Conservation (phyloP, 208 protist species). For the Leishmania arabica region DNA sequence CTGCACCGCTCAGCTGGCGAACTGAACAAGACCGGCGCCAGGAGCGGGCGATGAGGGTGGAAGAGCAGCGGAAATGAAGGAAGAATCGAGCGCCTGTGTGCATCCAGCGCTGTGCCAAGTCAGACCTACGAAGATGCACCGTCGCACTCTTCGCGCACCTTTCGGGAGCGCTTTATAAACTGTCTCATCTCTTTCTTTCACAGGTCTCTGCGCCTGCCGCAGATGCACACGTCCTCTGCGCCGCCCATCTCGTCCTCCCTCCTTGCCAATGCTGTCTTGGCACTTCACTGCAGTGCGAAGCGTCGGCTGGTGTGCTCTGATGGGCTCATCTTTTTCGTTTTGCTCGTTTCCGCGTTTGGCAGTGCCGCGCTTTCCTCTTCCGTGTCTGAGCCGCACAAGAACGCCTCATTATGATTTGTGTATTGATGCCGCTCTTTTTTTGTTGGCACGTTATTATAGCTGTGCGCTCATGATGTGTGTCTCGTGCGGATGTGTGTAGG, state of each 20-base stretch:
- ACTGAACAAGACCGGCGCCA: slow-evolving; percentile 7
- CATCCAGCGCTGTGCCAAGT: neutral
- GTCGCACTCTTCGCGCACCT: neutral
- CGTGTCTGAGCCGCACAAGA: neutral
- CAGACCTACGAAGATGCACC: neutral
- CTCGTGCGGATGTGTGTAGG: neutral
- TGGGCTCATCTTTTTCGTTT: neutral
- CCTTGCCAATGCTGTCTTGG: neutral
- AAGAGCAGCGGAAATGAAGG: neutral
- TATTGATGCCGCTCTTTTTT: neutral
- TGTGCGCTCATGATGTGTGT: neutral
- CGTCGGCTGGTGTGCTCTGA: neutral
- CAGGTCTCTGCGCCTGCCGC: neutral
- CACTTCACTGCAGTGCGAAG: neutral
- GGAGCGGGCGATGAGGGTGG: neutral
- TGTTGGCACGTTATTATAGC: too few relatives aligned
- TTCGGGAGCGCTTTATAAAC: neutral
- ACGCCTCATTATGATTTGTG: neutral
- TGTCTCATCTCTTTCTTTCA: neutral
- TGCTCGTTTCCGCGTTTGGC: neutral
- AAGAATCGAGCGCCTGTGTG: neutral
- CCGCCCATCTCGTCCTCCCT: neutral
- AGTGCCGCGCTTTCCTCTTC: neutral
- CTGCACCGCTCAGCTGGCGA: slow-evolving; percentile 36
- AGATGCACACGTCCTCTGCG: neutral